Conservation (phyloP, 1,284 basidiomycete species). For the Trametes polyzona region DNA sequence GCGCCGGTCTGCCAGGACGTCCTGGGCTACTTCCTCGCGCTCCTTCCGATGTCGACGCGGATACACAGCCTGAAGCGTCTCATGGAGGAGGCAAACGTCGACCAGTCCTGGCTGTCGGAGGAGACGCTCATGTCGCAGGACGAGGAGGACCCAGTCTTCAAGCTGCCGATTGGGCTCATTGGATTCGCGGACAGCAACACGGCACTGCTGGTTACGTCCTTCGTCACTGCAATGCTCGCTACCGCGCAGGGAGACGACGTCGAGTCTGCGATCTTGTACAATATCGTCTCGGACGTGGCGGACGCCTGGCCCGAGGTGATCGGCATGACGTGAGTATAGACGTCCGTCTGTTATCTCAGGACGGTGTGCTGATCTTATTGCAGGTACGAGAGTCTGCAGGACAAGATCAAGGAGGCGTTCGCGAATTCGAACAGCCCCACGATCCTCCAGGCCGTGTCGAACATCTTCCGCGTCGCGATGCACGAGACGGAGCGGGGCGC, state of each 20-base stretch:
- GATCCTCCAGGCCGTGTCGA: conserved; percentile 74
- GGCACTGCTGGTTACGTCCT: conserved; percentile 76
- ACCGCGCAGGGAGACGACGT: conserved; percentile 82
- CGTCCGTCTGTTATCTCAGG: not conserved
- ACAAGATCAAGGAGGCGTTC: conserved; percentile 79
- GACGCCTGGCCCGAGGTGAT: conserved; percentile 73
- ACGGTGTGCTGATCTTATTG: conserved; percentile 14
- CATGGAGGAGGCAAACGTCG: conserved; percentile 63
- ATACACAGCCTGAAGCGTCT: conserved; percentile 58
- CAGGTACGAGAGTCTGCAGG: conserved; percentile 81
- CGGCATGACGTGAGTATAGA: conserved; percentile 66
- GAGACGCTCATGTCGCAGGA: conserved; percentile 40
- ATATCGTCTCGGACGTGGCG: conserved; percentile 77
- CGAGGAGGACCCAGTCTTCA: conserved; percentile 54
- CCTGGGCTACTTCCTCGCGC: conserved; percentile 81
- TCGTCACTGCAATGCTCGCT: conserved; percentile 76
- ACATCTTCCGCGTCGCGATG: conserved; percentile 72
- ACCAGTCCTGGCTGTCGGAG: conserved; percentile 50
- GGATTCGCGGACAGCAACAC: conserved; percentile 67
- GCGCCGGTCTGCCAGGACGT: conserved; percentile 59
- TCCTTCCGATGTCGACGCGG: conserved; percentile 73
- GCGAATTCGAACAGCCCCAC: conserved; percentile 73
- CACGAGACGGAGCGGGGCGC: conserved; percentile 62
- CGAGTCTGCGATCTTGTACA: conserved; percentile 83
- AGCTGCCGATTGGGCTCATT: conserved; percentile 61